phyloP scores from a whole-genome alignment of 148 eudicot genomes.

The Drosera capensis region DNA sequence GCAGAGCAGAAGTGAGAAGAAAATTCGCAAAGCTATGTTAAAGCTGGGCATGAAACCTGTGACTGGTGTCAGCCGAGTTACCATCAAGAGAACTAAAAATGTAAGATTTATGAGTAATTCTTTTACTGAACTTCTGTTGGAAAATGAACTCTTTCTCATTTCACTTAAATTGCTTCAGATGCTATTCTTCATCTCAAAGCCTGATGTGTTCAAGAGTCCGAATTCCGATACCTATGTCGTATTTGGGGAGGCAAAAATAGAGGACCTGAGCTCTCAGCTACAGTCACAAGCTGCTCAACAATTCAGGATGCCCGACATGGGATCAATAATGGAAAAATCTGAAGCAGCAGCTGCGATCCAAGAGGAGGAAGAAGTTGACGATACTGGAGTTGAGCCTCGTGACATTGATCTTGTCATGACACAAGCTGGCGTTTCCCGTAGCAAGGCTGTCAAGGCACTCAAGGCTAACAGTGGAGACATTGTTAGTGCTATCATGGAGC shows the following conservation, averaged over 20 bases:
- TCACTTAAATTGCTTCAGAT: slow-evolving; percentile 13
- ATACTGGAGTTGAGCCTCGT: slow-evolving; percentile 42
- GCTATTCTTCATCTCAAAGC: slow-evolving; percentile 32
- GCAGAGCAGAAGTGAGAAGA: slow-evolving; percentile 92
- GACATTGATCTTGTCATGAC: slow-evolving; percentile 63
- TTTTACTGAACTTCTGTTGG: neutral
- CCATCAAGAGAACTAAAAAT: slow-evolving; percentile 78
- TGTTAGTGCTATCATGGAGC: slow-evolving; percentile 61
- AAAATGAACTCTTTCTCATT: neutral
- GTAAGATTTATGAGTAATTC: slow-evolving; percentile 14
- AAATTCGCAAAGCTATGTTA: slow-evolving; percentile 88
- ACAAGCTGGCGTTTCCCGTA: slow-evolving; percentile 42
- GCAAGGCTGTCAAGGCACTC: slow-evolving; percentile 63
- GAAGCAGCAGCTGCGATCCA: slow-evolving; percentile 25
- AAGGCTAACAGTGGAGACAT: slow-evolving; percentile 47
- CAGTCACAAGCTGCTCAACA: slow-evolving; percentile 71
- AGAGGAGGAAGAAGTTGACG: slow-evolving; percentile 59
- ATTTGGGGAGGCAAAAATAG: slow-evolving; percentile 61
- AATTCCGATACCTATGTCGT: slow-evolving; percentile 55
- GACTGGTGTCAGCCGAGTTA: slow-evolving; percentile 73
- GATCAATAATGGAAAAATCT: slow-evolving; percentile 33
- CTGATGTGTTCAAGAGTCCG: slow-evolving; percentile 32
- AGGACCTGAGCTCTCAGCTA: slow-evolving; percentile 65
- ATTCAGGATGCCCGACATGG: slow-evolving; percentile 53
- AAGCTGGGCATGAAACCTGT: slow-evolving; percentile 90